Evolutionary conservation across 305 asterid species (phyloP), one percentile per base, ranked within the genome.

Genomic region (Andrographis paniculata): DNA sequence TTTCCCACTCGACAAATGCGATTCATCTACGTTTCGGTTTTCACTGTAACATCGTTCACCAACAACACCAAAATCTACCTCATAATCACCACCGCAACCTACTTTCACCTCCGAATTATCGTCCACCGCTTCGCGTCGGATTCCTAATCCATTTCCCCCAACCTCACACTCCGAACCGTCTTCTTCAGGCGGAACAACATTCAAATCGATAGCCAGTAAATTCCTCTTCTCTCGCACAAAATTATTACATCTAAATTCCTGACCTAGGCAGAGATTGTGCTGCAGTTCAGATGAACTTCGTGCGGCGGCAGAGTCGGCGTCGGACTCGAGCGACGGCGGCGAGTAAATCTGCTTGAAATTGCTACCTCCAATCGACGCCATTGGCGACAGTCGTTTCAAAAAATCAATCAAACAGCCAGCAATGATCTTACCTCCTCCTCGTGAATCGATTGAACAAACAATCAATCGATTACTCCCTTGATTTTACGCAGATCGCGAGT

Each of bases 161-260:
- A 3, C 45, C 17, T 46, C 43, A 19, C 49, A 50, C 14, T 61
- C 65, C 0, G 18, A 38, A 11, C 38, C 63, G 5, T 56, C 62
- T 15, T 60, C 69, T 14, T 62, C 71, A 2, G 66, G 60, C 23
- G 64, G 67, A 14, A 68, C 63, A 19, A 52, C 68, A 53, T 71
- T 71, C 66, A 71, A 45, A 68, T 71, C 77, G 63, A 71, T 36
- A 35, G 48, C 35, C 63, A 50, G 19, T 7, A 66, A 55, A 17
- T 60, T 52, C 58, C 63, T 61, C 57, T 41, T 65, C 53, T 30
- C 65, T 39, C 15, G 43, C 43, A 18, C 39, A 13, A 14, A 8
- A 27, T 3, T 28, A 14, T 15, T 39, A 20, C 41, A 53, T 9
- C 35, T 47, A 1, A 37, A 5, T 0, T 48, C 59, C 20, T 22